These are phyloP conservation scores for Taiozyma sp. DNA, from an alignment of 1,139 yeast species.

Conservation along the genomic window DNA sequence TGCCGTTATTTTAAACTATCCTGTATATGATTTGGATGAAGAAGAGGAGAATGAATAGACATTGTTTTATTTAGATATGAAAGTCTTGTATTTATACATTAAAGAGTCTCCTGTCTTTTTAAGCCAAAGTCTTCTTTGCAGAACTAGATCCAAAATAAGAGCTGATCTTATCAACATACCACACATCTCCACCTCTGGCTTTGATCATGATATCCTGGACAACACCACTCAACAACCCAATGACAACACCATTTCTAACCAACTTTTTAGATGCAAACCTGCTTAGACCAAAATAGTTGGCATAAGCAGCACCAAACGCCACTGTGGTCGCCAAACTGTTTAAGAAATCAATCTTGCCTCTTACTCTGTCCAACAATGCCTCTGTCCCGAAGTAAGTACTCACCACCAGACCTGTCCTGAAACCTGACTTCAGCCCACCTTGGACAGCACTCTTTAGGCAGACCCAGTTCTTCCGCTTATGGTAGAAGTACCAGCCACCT, in stretches of 20 bases:
- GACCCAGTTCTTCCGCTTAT: conserved; percentile 77
- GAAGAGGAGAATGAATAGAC: conserved; percentile 21
- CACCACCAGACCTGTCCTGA: conserved; percentile 40
- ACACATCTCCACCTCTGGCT: conserved; percentile 54
- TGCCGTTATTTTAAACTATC: conserved; percentile 82
- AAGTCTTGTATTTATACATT: too few relatives aligned
- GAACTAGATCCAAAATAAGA: background rate
- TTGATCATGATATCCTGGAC: conserved; percentile 60
- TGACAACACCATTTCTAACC: conserved; percentile 46
- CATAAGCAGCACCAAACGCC: conserved; percentile 48
- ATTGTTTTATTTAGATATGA: too few relatives aligned
- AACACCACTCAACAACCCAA: conserved; percentile 60
- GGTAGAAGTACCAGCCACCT: conserved; percentile 90
- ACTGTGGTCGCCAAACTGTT: conserved; percentile 58
- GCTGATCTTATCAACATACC: conserved; percentile 42
- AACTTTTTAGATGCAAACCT: conserved; percentile 43
- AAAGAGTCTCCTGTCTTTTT: too few relatives aligned
- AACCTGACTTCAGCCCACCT: conserved; percentile 44
- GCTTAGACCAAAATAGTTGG: conserved; percentile 39
- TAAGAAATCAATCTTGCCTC: conserved; percentile 56
- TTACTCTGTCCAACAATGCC: conserved; percentile 48
- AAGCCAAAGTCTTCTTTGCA: background rate
- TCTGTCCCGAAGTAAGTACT: conserved; percentile 57
- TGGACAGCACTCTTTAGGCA: conserved; percentile 57
- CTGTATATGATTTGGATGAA: conserved; percentile 81